Base-by-base conservation (phyloP, 306 rosid species). In the Trifolium pratense region DNA sequence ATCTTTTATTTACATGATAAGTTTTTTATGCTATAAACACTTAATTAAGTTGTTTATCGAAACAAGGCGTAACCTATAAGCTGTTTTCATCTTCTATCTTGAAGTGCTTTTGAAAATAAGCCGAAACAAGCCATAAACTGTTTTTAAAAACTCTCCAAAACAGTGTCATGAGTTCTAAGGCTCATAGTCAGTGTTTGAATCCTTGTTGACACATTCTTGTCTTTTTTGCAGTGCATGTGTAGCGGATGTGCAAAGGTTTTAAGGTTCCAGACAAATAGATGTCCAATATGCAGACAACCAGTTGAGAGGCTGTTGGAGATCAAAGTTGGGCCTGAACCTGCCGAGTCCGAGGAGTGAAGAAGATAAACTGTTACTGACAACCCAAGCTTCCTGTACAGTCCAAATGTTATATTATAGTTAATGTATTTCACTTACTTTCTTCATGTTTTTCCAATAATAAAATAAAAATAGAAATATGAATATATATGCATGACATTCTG, bases 231-330 rank as follows among this genome's bases (percentile, higher is more conserved):
- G 99, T 95, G 99, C 66, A 87, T 91, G 99, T 95, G 99, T 80
- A 90, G 89, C 21, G 93, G 78, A 20, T 95, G 99, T 70, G 97
- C 99, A 18, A 91, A 88, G 88, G 93, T 91, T 66, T 84, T 95
- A 89, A 83, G 92, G 81, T 82, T 84, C 70, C 99, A 91, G 86
- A 90, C 99, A 40, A 85, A 87, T 80, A 82, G 97, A 25, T 95
- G 99, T 77, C 99, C 99, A 9, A 95, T 95, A 40, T 95, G 99
- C 89, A 85, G 99, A 75, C 99, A 95, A 80, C 96, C 96, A n/a
- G 89, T 91, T 13, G 97, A 95, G 82, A 86, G 93, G 89, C 99
- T 91, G 81, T 70, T 91, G 89, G 97, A 95, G 89, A 95, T 95
- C 78, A 90, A 75, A 84, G 95, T 91, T 72, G 89, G 85, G 9